These are phyloP conservation scores for Globisporangium iwayamae DNA, from an alignment of 352 stramenopile species.

Conservation along the genomic window DNA sequence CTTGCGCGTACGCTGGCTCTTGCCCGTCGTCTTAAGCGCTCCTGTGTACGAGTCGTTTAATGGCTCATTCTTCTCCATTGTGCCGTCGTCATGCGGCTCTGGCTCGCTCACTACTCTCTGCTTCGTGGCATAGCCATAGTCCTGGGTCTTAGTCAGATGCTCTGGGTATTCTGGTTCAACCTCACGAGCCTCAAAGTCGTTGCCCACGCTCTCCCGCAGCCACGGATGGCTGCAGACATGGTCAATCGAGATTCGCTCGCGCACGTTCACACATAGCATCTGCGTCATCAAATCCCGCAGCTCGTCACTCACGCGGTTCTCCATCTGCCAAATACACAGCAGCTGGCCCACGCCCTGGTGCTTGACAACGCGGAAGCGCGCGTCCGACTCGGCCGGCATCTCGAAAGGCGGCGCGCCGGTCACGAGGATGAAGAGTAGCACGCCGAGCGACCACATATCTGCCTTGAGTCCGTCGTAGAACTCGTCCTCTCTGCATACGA, in stretches of 20 bases:
- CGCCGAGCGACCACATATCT: constrained; percentile 64
- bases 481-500: constrained; percentile 16
- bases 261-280: constrained; percentile 36
- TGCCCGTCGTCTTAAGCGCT: background rate
- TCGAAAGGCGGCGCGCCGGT: constrained; percentile 53
- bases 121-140: background rate
- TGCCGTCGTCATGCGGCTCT: constrained; percentile 7
- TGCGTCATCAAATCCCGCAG: constrained; percentile 31
- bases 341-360: constrained; percentile 32
- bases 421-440: constrained; percentile 61
- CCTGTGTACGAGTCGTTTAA: background rate
- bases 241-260: constrained; percentile 30
- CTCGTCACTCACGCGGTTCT: constrained; percentile 25
- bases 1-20: constrained; percentile 4
- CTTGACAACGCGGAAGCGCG: constrained; percentile 49
- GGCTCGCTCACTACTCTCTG: background rate
- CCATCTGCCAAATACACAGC: constrained; percentile 36
- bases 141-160: background rate
- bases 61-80: background rate
- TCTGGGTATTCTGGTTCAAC: background rate
- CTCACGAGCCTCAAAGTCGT: background rate
- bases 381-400: constrained; percentile 35
- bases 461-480: constrained; percentile 45
- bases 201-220: constrained; percentile 17
- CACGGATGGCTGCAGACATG: constrained; percentile 40